Evolutionary conservation across 169 alveolate genomes (phyloP).

Genomic region (Cryptosporidium andersoni): DNA sequence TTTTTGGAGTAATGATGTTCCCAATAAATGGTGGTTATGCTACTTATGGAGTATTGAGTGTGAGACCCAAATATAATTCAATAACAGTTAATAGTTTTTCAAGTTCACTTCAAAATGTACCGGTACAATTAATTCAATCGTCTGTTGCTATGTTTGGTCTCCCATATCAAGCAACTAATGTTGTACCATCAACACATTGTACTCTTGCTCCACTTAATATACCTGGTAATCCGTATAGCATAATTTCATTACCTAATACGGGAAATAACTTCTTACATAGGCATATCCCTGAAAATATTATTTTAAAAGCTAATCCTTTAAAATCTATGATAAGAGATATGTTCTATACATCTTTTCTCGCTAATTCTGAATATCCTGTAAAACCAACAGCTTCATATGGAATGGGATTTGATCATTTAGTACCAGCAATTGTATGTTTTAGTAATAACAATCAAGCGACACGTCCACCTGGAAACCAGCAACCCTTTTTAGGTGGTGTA

Average conservation of each 20-base stretch:
- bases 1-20: slow-evolving; percentile 16
- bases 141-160: slow-evolving; percentile 41
- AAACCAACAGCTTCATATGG: slow-evolving; percentile 65
- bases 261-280: slow-evolving; percentile 47
- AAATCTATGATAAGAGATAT: slow-evolving; percentile 55
- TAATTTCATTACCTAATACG: background rate
- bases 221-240: background rate
- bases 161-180: slow-evolving; percentile 46
- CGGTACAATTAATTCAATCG: slow-evolving; percentile 34
- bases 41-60: slow-evolving; percentile 41
- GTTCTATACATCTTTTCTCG: slow-evolving; percentile 42
- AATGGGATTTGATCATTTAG: slow-evolving; percentile 35
- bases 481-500: slow-evolving; percentile 56
- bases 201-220: slow-evolving; percentile 6
- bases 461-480: slow-evolving; percentile 20
- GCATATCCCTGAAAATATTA: slow-evolving; percentile 41
- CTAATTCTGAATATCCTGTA: slow-evolving; percentile 50
- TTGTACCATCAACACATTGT: slow-evolving; percentile 32
- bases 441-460: background rate
- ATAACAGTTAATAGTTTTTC: slow-evolving; percentile 23
- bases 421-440: slow-evolving; percentile 64
- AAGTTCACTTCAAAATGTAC: slow-evolving; percentile 32
- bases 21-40: slow-evolving; percentile 38
- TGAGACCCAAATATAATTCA: slow-evolving; percentile 16
- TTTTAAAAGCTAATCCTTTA: slow-evolving; percentile 2